A percentile compares a stretch with the other conserved stretches of the same genome.
Evolutionary conservation across 768 basidiomycete genomes (phyloP).

Genomic region (Leccinum imitatum): DNA sequence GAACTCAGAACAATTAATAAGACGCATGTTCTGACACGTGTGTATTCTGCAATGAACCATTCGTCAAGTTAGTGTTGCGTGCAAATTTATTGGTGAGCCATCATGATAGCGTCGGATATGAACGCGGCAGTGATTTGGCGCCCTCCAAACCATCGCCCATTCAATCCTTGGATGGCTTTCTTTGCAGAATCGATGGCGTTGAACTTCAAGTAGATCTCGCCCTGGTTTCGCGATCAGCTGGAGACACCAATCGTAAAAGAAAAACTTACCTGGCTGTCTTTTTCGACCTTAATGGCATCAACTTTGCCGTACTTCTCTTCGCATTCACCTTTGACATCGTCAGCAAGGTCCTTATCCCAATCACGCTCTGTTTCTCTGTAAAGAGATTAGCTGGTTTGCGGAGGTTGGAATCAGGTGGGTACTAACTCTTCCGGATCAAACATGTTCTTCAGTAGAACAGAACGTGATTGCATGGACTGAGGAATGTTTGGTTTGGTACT

Average conservation of each 20-base stretch:
- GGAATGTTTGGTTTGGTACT: slow-evolving; percentile 81
- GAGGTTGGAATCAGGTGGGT: slow-evolving; percentile 2
- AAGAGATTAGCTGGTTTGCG: slow-evolving; percentile 7
- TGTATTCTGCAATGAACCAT: slow-evolving; percentile 31
- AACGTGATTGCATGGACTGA: slow-evolving; percentile 85
- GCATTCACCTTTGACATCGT: slow-evolving; percentile 95
- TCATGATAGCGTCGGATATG: slow-evolving; percentile 93
- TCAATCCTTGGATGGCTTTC: slow-evolving; percentile 84
- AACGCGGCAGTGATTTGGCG: slow-evolving; percentile 83
- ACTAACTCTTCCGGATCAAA: slow-evolving; percentile 95
- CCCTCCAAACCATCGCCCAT: slow-evolving; percentile 97
- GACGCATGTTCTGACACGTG: slow-evolving; percentile 17
- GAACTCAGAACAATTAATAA: slow-evolving; percentile 34
- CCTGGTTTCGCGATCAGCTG: slow-evolving; percentile 46
- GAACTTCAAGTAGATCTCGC: slow-evolving; percentile 97
- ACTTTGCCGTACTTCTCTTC: slow-evolving; percentile 89
- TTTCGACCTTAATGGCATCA: slow-evolving; percentile 87
- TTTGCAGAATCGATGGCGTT: slow-evolving; percentile 74
- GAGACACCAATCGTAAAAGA: background rate
- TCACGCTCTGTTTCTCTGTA: slow-evolving; percentile 89
- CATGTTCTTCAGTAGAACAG: slow-evolving; percentile 90
- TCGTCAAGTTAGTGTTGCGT: slow-evolving; percentile 25
- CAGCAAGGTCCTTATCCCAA: slow-evolving; percentile 95
- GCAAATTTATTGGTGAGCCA: slow-evolving; percentile 70
- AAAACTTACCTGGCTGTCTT: slow-evolving; percentile 80